Evolutionary conservation across 2,329 filamentous ascomycete genomes (phyloP), one percentile per base, ranked within the genome.

Genomic region (Sporothrix schenckii): DNA sequence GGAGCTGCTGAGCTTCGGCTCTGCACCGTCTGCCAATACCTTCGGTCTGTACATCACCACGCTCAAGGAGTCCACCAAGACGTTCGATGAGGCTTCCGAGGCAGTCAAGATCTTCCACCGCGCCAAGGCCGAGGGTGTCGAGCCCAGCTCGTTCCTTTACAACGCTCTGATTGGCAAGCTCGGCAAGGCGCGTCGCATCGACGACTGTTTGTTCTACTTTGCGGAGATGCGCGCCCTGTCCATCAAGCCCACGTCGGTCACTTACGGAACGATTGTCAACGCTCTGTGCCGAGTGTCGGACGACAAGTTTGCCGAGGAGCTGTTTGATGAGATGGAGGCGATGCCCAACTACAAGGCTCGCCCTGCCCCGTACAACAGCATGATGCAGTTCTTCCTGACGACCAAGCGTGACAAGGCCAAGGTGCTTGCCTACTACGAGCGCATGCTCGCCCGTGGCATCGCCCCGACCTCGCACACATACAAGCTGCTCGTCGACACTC

Each of bases 11-110:
- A 90, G 93, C 72, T 95, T 98, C 84, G 94, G 94, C 63, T 89
- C 92, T 72, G 91, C 94, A 11, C 95, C 95, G 19, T 97, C 94
- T 2, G 95, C 95, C 56, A 99, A 99, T 84, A 99, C 95, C 0
- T 99, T 96, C 76, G 95, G 95, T 72, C 87, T 99, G 21, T 99
- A 98, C 85, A 99, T 99, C 81, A 98, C 96, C n/a, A 98, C 94
- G 1, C 85, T 99, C 72, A 97, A 98, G 83, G 94, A 97, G 78
- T 97, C 93, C 0, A 93, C 93, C 74, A 97, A 97, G 87, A 98
- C 94, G 0, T 98, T 97, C 74, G 95, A 99, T 77, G 95, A 99
- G 80, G 95, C 95, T 13, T 93, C 93, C 10, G 95, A 98, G 80
- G 95, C 95, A 70, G 91, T 98, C 78, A 96, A 96, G 82, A 97